These are phyloP conservation scores for Chimonanthus praecox DNA, from an alignment of 164 flowering plant species.

Conservation along the genomic window DNA sequence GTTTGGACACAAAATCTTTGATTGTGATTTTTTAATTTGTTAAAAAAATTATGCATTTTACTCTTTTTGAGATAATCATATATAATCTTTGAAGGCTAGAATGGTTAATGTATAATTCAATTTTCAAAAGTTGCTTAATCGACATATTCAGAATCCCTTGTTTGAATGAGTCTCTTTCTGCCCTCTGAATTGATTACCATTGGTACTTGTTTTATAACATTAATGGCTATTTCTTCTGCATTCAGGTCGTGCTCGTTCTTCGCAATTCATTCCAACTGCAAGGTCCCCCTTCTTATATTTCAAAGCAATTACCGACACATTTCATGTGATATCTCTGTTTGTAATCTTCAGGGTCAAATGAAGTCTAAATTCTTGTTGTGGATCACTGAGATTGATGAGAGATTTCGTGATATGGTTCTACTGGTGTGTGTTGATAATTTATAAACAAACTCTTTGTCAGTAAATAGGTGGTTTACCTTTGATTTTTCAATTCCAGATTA, in stretches of 20 bases:
- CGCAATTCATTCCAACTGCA: slow-evolving; percentile 53
- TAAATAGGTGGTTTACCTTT: slow-evolving; percentile 9
- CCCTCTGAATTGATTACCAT: background rate
- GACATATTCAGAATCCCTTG: background rate
- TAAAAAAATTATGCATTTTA: too few relatives aligned
- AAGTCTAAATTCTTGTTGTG: slow-evolving; percentile 74
- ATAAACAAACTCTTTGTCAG: background rate
- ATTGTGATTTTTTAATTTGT: too few relatives aligned
- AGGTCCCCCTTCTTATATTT: slow-evolving; percentile 80
- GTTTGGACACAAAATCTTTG: too few relatives aligned
- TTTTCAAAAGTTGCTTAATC: too few relatives aligned
- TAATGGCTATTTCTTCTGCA: slow-evolving; percentile 3
- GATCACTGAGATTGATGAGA: slow-evolving; percentile 71
- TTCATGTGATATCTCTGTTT: slow-evolving; percentile 84
- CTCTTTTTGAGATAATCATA: too few relatives aligned
- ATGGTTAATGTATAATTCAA: too few relatives aligned
- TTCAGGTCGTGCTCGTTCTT: slow-evolving; percentile 47
- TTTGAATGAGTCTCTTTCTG: slow-evolving; percentile 1
- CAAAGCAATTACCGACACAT: slow-evolving; percentile 39
- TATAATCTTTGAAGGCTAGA: too few relatives aligned
- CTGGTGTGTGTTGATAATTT: slow-evolving; percentile 37
- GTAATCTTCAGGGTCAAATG: slow-evolving; percentile 63
- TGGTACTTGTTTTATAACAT: background rate
- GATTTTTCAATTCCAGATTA: slow-evolving; percentile 47
- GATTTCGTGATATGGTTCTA: slow-evolving; percentile 85